Evolutionary conservation across 78 protist species (phyloP), one percentile per base, ranked within the genome.

Genomic region (Dictyostelium intermedium): DNA sequence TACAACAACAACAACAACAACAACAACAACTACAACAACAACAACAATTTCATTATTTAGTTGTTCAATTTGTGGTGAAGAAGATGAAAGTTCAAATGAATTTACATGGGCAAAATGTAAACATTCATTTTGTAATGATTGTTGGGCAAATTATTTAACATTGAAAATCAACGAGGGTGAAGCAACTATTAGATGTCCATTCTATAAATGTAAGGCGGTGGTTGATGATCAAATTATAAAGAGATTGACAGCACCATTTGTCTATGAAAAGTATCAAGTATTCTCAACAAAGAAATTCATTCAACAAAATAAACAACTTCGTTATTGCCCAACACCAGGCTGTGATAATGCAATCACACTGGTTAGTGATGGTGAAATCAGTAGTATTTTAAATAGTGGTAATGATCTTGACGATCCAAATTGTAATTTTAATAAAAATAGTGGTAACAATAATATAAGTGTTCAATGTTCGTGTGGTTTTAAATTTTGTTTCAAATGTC

Each of bases 61-160:
- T 27, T 92, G 96, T 45, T 61, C 92, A n/a, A 92, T 92, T 82
- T 92, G 96, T 84, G 91, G 92, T n/a, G 96, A 92, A 16, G 96
- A 92, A 2, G 16, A 66, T 43, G 79, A 72, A 72, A 69, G 8
- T 70, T 13, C 30, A 1, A 78, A 78, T 9, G 85, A 45, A 3
- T 35, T 80, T 50, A 84, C 96, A 34, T 18, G 35, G n/a, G 30
- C 47, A 11, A 78, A 83, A 35, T 92, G 96, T 82, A 30, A 63
- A n/a, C 96, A 92, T 43, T 73, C 37, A 23, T 84, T 92, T 43
- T 92, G 96, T 63, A 92, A 92, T 74, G 96, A 92, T 30, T 92
- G 96, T 43, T 92, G 96, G 96, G 87, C 66, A 50, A 70, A 61
- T 20, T 84, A 92, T 82, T 53, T 92, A 32, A 78, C 87, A n/a